Conservation (phyloP, 495 filamentous ascomycete genomes). For the Penicillium steckii region DNA sequence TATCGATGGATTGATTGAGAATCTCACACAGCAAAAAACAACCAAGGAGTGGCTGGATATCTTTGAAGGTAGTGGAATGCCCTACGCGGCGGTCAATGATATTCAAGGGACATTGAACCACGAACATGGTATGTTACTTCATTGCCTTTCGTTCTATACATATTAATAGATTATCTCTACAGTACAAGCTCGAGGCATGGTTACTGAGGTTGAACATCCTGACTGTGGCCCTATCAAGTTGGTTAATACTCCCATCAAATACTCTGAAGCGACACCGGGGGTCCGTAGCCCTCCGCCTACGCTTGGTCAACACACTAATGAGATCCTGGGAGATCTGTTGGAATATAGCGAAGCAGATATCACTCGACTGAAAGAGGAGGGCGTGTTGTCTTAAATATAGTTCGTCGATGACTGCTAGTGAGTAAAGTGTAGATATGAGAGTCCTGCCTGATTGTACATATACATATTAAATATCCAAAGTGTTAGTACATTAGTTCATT, state of each 20-base stretch:
- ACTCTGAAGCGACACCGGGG: slow-evolving; percentile 76
- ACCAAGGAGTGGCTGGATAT: slow-evolving; percentile 87
- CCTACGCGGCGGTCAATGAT: slow-evolving; percentile 94
- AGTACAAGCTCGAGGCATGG: slow-evolving; percentile 84
- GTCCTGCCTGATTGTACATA: slow-evolving; percentile 1
- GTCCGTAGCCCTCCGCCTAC: slow-evolving; percentile 79
- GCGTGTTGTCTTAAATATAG: slow-evolving; percentile 58
- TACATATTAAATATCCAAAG: background rate
- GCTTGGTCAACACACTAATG: slow-evolving; percentile 88
- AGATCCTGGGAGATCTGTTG: slow-evolving; percentile 69
- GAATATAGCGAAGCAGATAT: slow-evolving; percentile 64
- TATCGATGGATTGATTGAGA: slow-evolving; percentile 76
- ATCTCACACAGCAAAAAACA: slow-evolving; percentile 70
- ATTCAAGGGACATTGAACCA: slow-evolving; percentile 81
- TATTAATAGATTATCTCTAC: slow-evolving; percentile 6
- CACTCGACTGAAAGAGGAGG: slow-evolving; percentile 58
- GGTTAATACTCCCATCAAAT: slow-evolving; percentile 95
- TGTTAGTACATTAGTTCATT: background rate
- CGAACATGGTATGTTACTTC: slow-evolving; percentile 60
- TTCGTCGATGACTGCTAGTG: background rate
- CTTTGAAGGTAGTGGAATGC: slow-evolving; percentile 87
- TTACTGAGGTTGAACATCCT: slow-evolving; percentile 80
- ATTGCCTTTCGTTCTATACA: background rate
- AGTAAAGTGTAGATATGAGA: background rate
- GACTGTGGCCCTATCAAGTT: slow-evolving; percentile 82